Base-by-base conservation (phyloP, 306 rosid genomes). In the Herpetospermum pedunculosum region DNA sequence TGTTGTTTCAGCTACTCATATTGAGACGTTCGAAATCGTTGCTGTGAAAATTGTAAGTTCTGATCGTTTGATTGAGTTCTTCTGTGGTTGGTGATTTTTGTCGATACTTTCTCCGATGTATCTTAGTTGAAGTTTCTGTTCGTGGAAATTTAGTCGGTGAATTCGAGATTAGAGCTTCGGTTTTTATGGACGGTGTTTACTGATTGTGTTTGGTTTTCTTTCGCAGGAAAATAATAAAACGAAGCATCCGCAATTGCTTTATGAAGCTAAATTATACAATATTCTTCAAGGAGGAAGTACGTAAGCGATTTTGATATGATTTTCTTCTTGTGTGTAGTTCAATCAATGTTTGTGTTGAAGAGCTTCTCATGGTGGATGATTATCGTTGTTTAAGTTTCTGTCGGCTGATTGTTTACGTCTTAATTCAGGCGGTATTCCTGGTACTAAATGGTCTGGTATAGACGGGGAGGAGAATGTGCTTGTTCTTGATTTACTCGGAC, bases 201-300 rank as follows among this genome's bases (percentile, higher is more conserved):
- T 29, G 38, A 58, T 12, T 12, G 3, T 7, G 47, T 16, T 79
- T 15, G 58, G 74, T 72, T 28, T 23, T 29, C 16, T 83, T 21
- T 77, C 71, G 86, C 91, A 91, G 99, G 97, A 94, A 82, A 94
- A 88, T 69, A 81, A 83, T 44, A 87, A 91, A 83, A 94, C 99
- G 28, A 94, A 94, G 86, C 99, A 94, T 81, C 96, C 99, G 0
- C 99, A 94, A 30, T 75, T 91, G 76, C 91, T 94, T 58, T 94
- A 89, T 21, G 99, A 94, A 83, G 99, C 99, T 28, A 94, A 94
- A 80, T 81, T 94, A 28, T 94, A 94, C 76, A 85, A 83, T 71
- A 89, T 84, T 52, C 97, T 94, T 72, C 97, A 88, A 79, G 97
- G 97, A 88, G 99, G 99, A 89, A 91, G 99, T 94, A 91, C 70